phyloP scores from a whole-genome alignment of 495 filamentous ascomycete genomes.

The Aspergillus conjunctus region DNA sequence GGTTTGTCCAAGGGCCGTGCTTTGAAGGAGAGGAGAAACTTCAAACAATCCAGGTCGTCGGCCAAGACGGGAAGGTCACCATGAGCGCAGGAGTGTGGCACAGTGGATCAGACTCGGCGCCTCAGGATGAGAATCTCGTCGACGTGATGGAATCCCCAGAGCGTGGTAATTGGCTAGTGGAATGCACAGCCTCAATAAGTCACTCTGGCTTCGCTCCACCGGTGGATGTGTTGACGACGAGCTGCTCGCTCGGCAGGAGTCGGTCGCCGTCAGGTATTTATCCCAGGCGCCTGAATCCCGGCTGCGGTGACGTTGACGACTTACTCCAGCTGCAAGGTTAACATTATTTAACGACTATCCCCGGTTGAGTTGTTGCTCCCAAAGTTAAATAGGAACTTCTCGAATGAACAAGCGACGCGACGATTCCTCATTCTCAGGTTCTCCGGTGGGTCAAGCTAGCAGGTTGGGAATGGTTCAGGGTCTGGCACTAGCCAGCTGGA shows the following conservation, averaged over 20 bases:
- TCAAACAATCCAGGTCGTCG: not conserved
- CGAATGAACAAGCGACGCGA: too few species aligned
- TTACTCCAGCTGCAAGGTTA: not conserved
- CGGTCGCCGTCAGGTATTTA: not conserved
- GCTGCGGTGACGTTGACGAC: slow-evolving; percentile 2
- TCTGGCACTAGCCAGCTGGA: not conserved
- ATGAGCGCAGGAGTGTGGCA: not conserved
- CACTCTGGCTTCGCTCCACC: slow-evolving; percentile 2
- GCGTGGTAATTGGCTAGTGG: slow-evolving; percentile 6
- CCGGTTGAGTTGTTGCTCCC: too few species aligned
- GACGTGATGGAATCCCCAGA: not conserved
- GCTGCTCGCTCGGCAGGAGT: not conserved
- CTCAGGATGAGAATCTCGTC: not conserved
- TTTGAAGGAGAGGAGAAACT: not conserved
- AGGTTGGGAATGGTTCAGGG: not conserved
- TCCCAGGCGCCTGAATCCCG: not conserved
- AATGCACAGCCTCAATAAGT: slow-evolving; percentile 17
- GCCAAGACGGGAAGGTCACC: not conserved
- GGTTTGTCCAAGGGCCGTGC: not conserved
- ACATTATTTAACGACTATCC: too few species aligned
- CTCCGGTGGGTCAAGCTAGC: too few species aligned
- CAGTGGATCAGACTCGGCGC: not conserved
- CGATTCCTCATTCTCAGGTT: too few species aligned
- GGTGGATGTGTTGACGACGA: not conserved
- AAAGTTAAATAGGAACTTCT: too few species aligned